These are phyloP conservation scores for Botryosphaeria agaves DNA, from an alignment of 2,329 filamentous ascomycete genomes.

Conservation along the genomic window DNA sequence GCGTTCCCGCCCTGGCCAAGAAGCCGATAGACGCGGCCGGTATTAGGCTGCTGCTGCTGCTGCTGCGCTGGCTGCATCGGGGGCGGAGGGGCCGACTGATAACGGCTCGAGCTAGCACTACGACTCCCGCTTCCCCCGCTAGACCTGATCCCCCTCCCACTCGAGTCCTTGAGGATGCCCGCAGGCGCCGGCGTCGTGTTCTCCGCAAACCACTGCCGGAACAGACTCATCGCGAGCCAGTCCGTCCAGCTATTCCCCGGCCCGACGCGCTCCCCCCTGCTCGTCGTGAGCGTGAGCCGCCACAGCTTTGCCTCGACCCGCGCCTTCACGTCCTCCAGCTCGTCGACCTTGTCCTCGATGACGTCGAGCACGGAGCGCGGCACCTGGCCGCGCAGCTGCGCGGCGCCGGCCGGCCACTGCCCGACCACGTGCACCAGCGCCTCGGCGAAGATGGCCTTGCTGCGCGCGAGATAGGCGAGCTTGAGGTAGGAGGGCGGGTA, in stretches of 20 bases:
- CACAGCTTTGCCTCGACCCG: conserved; percentile 71
- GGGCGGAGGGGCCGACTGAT: neutral
- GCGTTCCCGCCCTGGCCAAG: conserved; percentile 46
- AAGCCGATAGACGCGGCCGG: conserved; percentile 60
- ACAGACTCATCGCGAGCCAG: conserved; percentile 76
- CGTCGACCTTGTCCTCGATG: conserved; percentile 89
- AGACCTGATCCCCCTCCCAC: conserved; percentile 1
- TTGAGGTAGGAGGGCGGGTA: conserved; percentile 88
- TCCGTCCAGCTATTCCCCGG: conserved; percentile 69
- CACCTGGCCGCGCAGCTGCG: conserved; percentile 56
- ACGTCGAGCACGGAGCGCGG: conserved; percentile 67
- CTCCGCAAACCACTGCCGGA: conserved; percentile 85
- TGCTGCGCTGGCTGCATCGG: conserved; percentile 11
- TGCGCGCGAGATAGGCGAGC: conserved; percentile 70
- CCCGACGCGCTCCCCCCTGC: conserved; percentile 64
- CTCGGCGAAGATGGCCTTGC: conserved; percentile 57
- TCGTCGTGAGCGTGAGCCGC: conserved; percentile 60
- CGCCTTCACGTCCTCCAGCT: conserved; percentile 67
- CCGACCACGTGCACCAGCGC: conserved; percentile 87
- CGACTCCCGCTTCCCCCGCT: conserved; percentile 2
- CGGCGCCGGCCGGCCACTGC: conserved; percentile 72
- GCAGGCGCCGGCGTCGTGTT: conserved; percentile 59
- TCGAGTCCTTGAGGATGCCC: conserved; percentile 26
- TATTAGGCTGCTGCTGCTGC: conserved; percentile 32
- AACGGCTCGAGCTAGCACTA: conserved; percentile 1